Base-by-base conservation (phyloP, 768 basidiomycete species). In the Tricholomella constricta region DNA sequence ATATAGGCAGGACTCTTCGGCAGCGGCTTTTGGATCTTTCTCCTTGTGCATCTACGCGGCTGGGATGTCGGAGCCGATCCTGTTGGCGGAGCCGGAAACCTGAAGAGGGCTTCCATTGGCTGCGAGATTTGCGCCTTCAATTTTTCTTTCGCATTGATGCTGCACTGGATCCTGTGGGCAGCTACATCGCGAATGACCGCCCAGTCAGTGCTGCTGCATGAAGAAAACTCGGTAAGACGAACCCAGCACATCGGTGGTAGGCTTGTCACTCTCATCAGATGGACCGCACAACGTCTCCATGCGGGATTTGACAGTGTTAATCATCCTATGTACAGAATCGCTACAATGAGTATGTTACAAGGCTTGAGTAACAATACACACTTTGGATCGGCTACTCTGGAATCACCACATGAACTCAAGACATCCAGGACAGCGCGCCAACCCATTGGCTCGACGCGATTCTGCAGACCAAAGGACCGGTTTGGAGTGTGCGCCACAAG, bases 381-480 rank as follows among this genome's bases (percentile, higher is more conserved):
- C 76, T 61, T 65, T 61, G 65, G 59, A 61, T 78, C 69, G 54
- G 72, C 55, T 12, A 69, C 50, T 52, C 61, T 63, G 27, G 64
- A 64, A 58, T 66, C 59, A 42, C 74, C 78, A 59, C 70, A 70
- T 11, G 76, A 70, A 36, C 73, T 74, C 10, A 83, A 70, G 4
- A 81, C 71, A 26, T 80, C 77, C 17, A 90, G 67, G n/a, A 90
- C 79, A 44, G 73, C 72, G 48, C 80, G 75, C 88, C 89, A 91
- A 29, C 73, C 73, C 46, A 89, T 72, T 4, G 85, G 81, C 44
- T 74, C 75, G 7, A 84, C 69, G 10, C 89, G 79, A 60, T 86
- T 82, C 58, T 87, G 86, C 77, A 84, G 77, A 55, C 83, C 84
- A 26, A 79, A 76, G 19, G 80, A 72, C 2, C 79, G 78, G 2